These are phyloP conservation scores for Hemerocallis citrina DNA, from an alignment of 106 monocot species.

Conservation along the genomic window DNA sequence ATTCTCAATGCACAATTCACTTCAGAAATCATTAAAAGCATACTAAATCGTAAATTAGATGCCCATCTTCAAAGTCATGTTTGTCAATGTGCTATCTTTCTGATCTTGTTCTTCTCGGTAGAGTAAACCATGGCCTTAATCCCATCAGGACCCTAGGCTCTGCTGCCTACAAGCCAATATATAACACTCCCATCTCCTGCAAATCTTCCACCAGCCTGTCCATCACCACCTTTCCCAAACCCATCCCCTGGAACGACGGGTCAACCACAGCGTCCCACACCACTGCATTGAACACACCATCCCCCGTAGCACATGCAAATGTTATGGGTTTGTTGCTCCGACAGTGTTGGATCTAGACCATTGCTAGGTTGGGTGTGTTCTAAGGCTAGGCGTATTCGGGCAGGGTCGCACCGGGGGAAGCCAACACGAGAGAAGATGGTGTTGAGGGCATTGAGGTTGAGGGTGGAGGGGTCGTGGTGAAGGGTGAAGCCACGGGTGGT, in stretches of 20 bases:
- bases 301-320: constrained; percentile 72
- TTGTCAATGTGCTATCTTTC: too few species aligned
- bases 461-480: constrained; percentile 36
- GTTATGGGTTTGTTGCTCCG: constrained; percentile 34
- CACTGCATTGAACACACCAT: constrained; percentile 90
- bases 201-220: constrained; percentile 66
- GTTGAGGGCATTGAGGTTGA: constrained; percentile 57
- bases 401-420: constrained; percentile 75
- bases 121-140: constrained; percentile 81
- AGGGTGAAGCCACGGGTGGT: constrained; percentile 53
- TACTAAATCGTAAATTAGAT: too few species aligned
- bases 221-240: constrained; percentile 71
- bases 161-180: constrained; percentile 79
- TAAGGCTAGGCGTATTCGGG: constrained; percentile 40
- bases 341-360: constrained; percentile 50
- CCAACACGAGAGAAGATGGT: constrained; percentile 65
- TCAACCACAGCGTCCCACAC: constrained; percentile 95
- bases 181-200: constrained; percentile 27
- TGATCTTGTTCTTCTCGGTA: constrained; percentile 22
- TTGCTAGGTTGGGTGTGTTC: constrained; percentile 37
- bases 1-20: too few species aligned
- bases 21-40: too few species aligned
- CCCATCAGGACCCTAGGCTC: constrained; percentile 78
- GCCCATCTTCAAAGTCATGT: too few species aligned
- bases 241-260: constrained; percentile 74